phyloP scores from a whole-genome alignment of 2,329 filamentous ascomycete genomes.

The Stenocarpella maydis region DNA sequence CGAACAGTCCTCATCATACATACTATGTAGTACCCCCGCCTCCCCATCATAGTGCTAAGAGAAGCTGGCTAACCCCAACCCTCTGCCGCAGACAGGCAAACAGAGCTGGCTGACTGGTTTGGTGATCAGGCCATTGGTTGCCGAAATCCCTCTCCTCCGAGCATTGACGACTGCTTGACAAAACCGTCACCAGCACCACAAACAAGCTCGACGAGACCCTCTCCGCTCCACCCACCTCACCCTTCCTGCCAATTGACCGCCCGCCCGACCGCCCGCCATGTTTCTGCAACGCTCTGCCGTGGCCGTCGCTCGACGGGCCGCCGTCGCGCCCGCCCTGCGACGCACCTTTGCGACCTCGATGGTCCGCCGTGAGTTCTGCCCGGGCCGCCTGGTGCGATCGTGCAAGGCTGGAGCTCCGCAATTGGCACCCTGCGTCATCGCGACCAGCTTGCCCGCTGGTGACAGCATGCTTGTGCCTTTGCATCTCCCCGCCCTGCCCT shows the following conservation, averaged over 20 bases:
- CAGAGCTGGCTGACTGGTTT: not conserved
- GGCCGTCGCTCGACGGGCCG: constrained; percentile 67
- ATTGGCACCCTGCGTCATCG: constrained; percentile 38
- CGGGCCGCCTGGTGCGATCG: not conserved
- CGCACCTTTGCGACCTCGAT: constrained; percentile 69
- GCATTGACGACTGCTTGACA: constrained; percentile 28
- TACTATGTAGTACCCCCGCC: too few relatives aligned
- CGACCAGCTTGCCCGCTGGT: not conserved
- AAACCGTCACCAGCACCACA: constrained; percentile 18
- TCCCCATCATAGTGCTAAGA: too few relatives aligned
- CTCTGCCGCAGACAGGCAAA: not conserved
- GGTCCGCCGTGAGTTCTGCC: constrained; percentile 63
- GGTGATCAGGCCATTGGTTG: constrained; percentile 33
- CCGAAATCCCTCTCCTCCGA: constrained; percentile 35
- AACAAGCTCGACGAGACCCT: constrained; percentile 39
- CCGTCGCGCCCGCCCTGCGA: constrained; percentile 60
- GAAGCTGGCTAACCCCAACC: not conserved
- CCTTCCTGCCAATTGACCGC: constrained; percentile 40
- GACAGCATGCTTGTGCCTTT: not conserved
- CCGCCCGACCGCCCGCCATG: constrained; percentile 56
- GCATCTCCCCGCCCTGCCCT: not conserved
- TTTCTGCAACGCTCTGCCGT: constrained; percentile 71
- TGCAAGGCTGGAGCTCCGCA: constrained; percentile 39
- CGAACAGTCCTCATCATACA: not conserved
- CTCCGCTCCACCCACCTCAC: constrained; percentile 32